phyloP scores from a whole-genome alignment of 2,329 filamentous ascomycete genomes.

The Alternaria alternata region DNA sequence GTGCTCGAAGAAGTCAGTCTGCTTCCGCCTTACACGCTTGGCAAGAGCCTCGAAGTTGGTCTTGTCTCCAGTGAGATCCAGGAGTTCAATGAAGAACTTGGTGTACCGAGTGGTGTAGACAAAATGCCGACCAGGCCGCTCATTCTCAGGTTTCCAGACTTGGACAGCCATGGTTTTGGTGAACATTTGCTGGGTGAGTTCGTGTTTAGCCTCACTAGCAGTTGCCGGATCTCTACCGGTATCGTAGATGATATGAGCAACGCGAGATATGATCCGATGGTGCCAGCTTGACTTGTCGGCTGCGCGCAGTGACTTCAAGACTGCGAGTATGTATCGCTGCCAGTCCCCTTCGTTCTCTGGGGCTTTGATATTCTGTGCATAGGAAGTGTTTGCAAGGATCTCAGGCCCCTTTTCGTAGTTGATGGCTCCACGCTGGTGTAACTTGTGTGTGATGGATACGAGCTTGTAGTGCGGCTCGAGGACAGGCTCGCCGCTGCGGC shows the following conservation, averaged over 20 bases:
- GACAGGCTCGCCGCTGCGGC: constrained; percentile 75
- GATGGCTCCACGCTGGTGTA: constrained; percentile 66
- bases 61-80: constrained; percentile 78
- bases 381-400: constrained; percentile 62
- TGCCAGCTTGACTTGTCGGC: constrained; percentile 97
- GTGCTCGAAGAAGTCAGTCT: constrained; percentile 75
- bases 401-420: constrained; percentile 57
- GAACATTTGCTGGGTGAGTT: constrained; percentile 84
- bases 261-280: constrained; percentile 85
- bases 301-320: constrained; percentile 65
- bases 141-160: constrained; percentile 92
- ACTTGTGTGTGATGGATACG: constrained; percentile 80
- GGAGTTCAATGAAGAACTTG: constrained; percentile 77
- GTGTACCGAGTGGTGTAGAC: constrained; percentile 91
- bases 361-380: constrained; percentile 60
- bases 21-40: constrained; percentile 80
- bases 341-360: constrained; percentile 62
- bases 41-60: constrained; percentile 79
- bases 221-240: constrained; percentile 61
- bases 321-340: constrained; percentile 69
- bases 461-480: constrained; percentile 95
- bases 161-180: constrained; percentile 95
- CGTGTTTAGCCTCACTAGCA: constrained; percentile 72
- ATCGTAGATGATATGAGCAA: constrained; percentile 69
- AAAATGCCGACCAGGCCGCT: constrained; percentile 84